These are phyloP conservation scores for Septoria petroselini DNA, from an alignment of 2,329 filamentous ascomycete genomes.

Conservation along the genomic window DNA sequence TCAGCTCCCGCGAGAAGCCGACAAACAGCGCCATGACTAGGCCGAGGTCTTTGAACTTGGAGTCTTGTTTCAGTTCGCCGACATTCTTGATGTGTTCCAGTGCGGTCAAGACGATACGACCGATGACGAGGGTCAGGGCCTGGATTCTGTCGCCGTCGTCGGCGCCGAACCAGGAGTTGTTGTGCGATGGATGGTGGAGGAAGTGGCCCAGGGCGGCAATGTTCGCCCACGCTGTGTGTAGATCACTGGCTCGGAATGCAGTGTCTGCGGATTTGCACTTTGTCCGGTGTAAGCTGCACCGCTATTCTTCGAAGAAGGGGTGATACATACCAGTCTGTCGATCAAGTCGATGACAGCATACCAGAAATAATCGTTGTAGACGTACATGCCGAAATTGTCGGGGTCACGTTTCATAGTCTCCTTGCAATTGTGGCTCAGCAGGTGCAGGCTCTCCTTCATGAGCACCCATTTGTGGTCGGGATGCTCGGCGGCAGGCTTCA, in stretches of 20 bases:
- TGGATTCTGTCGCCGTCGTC: conserved; percentile 11
- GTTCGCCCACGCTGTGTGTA: conserved; percentile 15
- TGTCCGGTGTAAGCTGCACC: not conserved
- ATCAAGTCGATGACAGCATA: conserved; percentile 12
- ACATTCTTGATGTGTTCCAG: conserved; percentile 7
- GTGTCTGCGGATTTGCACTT: conserved; percentile 10
- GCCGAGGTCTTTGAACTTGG: conserved; percentile 11
- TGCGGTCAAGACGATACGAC: conserved; percentile 7
- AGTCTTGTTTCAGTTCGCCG: conserved; percentile 8
- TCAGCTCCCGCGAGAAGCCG: not conserved
- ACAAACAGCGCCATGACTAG: conserved; percentile 11
- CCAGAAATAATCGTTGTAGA: conserved; percentile 7
- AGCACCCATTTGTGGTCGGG: conserved; percentile 18
- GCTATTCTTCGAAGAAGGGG: not conserved
- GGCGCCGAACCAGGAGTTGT: conserved; percentile 1
- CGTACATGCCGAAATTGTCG: conserved; percentile 14
- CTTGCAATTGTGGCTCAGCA: conserved; percentile 1
- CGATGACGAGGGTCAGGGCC: not conserved
- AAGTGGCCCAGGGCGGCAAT: conserved; percentile 12
- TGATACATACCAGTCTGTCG: conserved; percentile 4
- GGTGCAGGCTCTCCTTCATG: not conserved
- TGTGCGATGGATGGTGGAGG: conserved; percentile 2
- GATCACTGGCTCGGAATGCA: not conserved
- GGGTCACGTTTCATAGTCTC: conserved; percentile 23
- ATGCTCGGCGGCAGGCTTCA: conserved; percentile 10